These are phyloP conservation scores for Malassezia arunalokei DNA, from an alignment of 1,284 basidiomycete genomes.

Conservation along the genomic window DNA sequence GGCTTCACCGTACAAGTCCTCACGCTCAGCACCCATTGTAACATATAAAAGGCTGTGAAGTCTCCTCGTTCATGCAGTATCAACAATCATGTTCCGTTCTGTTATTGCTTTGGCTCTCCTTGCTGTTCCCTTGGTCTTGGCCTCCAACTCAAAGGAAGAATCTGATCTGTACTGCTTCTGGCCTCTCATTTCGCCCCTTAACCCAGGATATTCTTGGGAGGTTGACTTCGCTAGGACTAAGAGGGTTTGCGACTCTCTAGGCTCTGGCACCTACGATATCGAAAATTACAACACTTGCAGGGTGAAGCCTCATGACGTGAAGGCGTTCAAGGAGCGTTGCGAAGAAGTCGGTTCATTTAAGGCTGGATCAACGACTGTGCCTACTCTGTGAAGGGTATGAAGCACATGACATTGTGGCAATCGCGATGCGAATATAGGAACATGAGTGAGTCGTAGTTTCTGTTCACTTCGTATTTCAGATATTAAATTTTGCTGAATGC, in stretches of 20 bases:
- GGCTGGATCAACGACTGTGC: no score
- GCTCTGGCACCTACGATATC: background rate
- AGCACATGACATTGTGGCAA: no score
- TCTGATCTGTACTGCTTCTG: background rate
- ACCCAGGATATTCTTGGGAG: background rate
- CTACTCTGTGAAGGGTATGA: no score
- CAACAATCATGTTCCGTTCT: background rate
- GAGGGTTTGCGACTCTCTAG: background rate
- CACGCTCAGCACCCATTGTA: no score
- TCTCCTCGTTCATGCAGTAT: background rate
- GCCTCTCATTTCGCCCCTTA: no score
- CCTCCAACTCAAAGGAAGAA: background rate
- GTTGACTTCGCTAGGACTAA: background rate
- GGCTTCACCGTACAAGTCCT: no score
- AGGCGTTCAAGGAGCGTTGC: background rate
- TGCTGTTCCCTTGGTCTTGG: background rate
- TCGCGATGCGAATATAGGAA: no score
- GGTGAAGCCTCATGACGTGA: background rate
- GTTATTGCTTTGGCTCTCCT: background rate
- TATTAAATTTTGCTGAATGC: no score
- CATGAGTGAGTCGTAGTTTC: no score
- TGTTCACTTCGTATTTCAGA: no score
- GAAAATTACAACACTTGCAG: background rate
- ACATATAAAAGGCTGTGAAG: no score
- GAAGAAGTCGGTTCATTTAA: background rate